Evolutionary conservation across 805 yeast species (phyloP).

Genomic region (Candida broadrunensis): DNA sequence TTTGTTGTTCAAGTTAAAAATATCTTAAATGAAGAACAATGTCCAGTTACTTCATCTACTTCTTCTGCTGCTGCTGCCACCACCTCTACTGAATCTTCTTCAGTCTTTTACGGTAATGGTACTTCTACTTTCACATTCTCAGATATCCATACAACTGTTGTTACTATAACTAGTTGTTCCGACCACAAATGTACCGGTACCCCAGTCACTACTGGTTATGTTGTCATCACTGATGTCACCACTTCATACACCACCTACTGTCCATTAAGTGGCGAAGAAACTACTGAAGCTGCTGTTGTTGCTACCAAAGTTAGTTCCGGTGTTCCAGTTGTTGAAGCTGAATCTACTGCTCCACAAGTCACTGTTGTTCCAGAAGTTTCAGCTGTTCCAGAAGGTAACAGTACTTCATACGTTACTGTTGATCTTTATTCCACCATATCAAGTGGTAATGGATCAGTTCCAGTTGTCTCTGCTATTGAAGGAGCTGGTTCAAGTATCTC

Average conservation of each 20-base stretch:
- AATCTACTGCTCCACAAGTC: not conserved
- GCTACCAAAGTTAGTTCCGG: conserved; percentile 99
- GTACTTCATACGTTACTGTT: not conserved
- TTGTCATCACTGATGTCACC: conserved; percentile 17
- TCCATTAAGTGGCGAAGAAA: conserved; percentile 12
- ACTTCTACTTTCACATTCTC: conserved; percentile 19
- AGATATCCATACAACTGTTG: conserved; percentile 21
- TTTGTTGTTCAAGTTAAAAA: conserved; percentile 16
- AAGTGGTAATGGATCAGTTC: not conserved
- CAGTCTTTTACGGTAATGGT: conserved; percentile 4
- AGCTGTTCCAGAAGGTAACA: not conserved
- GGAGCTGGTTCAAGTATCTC: conserved; percentile 1
- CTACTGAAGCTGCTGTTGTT: conserved; percentile 26
- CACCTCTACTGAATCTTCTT: conserved; percentile 5
- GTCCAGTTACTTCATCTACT: conserved; percentile 6
- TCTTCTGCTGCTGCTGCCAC: conserved; percentile 7
- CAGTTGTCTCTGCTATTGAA: not conserved
- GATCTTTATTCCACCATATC: not conserved
- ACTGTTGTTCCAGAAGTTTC: conserved; percentile 1
- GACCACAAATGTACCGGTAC: conserved; percentile 26
- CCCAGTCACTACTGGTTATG: conserved; percentile 33
- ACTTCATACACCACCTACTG: conserved; percentile 24
- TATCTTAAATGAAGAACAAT: conserved; percentile 9
- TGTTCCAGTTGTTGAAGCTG: conserved; percentile 76
- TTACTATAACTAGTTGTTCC: conserved; percentile 35